Evolutionary conservation across 305 asterid species (phyloP), one percentile per base, ranked within the genome.

Genomic region (Solanum hybrid): DNA sequence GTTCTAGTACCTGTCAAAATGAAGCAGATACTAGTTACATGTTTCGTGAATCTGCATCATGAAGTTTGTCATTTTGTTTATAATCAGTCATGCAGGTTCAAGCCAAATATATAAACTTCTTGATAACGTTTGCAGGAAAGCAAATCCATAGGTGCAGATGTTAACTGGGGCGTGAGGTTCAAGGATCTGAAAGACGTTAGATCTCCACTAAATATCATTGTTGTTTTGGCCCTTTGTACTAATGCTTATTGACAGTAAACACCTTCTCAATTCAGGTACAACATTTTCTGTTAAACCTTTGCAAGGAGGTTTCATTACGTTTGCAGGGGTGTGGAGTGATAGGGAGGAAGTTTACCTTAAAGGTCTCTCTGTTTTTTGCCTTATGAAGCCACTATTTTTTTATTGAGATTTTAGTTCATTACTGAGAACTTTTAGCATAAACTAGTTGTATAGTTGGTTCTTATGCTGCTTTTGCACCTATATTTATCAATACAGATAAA

Each of bases 81-180:
- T 26, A 57, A 22, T 32, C 88, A 32, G 88, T 61, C 88, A 32
- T 61, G 77, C 7, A 2, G 32, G 27, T 22, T 32, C 51, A 57
- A 85, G 32, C 32, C 45, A 85, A 85, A 57, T 85, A 57, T 85
- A 32, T 85, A 32, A 85, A 32, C 32, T 20, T 61, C 77, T 85
- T 14, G 4, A 32, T 7, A 85, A 85, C 12, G 10, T 92, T 87
- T 93, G 94, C 97, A 97, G 99, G 99, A 95, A 93, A 95, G 94
- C 94, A 98, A 97, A 92, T 98, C 99, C 79, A 89, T 98, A 88
- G 98, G 99, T 79, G 99, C 98, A 77, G 99, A 98, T 45, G 99
- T 97, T 61, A 98, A 98, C 93, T 98, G 99, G 99, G 99, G 99
- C 79, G 98, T 98, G 92, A 96, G 99, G 91, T 98, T 98, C 97